Evolutionary conservation across 1,139 yeast species (phyloP), one percentile per base, ranked within the genome.

Genomic region (Suhomyces coccinellae): DNA sequence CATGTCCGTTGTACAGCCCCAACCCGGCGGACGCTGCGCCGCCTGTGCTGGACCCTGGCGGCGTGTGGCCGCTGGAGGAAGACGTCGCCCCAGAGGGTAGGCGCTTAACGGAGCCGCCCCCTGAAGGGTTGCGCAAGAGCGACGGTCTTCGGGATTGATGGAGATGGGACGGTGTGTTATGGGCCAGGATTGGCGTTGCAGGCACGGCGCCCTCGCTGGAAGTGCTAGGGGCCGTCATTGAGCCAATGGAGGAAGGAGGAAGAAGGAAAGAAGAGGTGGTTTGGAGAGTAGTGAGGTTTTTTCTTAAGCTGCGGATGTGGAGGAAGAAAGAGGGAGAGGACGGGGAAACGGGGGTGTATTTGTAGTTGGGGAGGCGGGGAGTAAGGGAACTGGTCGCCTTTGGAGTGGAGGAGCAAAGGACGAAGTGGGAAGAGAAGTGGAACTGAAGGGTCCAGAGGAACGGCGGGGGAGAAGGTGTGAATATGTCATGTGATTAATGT

Each of bases 51-150:
- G 37, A 29, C 15, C 34, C 35, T 8, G 43, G 41, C 9, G 39
- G 41, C 15, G 37, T 40, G n/a, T 31, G 38, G 33, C 12, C 40
- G 37, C 41, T 26, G 37, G 41, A 14, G 14, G 42, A 28, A 31
- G 38, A 22, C 32, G 27, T 7, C 12, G 24, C 31, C 30, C 39
- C 33, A 11, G 43, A 30, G 32, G 40, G 37, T 16, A 40, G 17
- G 24, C 44, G 20, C 17, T 41, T 40, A 26, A 30, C 24, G 34
- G 28, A 17, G 11, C 45, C 24, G 24, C 24, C 48, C 38, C 45
- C 49, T 17, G 46, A 43, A 4, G 49, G 49, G 36, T 53, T 53
- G 26, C 57, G 36, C 28, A 51, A 45, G n/a, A 53, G 43, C 9
- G 54, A 46, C 5, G 57, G 57, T 41, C 57, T 38, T 22, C 56